Base-by-base conservation (phyloP, 805 yeast genomes). In the Barnettozyma botsteinii region DNA sequence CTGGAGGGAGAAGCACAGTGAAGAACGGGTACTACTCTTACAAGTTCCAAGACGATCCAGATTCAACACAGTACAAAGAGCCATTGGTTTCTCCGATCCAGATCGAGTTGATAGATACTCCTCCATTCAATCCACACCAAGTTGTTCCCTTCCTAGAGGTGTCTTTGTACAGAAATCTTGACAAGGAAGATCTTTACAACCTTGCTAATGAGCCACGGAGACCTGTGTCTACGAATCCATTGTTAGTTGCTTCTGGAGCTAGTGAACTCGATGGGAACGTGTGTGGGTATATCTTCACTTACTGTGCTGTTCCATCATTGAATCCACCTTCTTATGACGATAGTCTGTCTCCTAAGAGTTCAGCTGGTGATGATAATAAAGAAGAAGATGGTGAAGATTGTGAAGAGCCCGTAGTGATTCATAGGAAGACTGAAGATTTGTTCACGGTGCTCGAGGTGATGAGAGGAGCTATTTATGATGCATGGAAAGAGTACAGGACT, bases 141-240 rank as follows among this genome's bases (percentile, higher is more conserved):
- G 72, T 80, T 24, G 84, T 85, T 9, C 94, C 93, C 1, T 85
- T 84, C 53, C 59, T 85, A 31, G 93, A 84, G 50, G 79, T 81
- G 3, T 81, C 88, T 0, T 50, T 84, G 8, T 80, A 81, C 54
- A 67, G 81, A 30, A 70, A 77, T 46, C 57, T 84, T 30, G 81
- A 79, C 33, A 72, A 69, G 35, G 79, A 77, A 24, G 70, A 77
- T 12, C 59, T 84, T 22, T 69, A 69, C 35, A 81, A 81, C 37
- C 61, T 84, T 36, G 84, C 83, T 5, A 67, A 76, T 45, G 81
- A 74, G 46, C 84, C 84, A 8, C 55, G 83, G 35, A 64, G 66
- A 43, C 79, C 80, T 4, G 83, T 77, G 0, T 69, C 75, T 11
- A 79, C 86, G 6, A 78, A 77, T 38, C 84, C 89, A 3, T 57